Evolutionary conservation across 305 asterid genomes (phyloP).

Genomic region (Fraxinus angustifolia): DNA sequence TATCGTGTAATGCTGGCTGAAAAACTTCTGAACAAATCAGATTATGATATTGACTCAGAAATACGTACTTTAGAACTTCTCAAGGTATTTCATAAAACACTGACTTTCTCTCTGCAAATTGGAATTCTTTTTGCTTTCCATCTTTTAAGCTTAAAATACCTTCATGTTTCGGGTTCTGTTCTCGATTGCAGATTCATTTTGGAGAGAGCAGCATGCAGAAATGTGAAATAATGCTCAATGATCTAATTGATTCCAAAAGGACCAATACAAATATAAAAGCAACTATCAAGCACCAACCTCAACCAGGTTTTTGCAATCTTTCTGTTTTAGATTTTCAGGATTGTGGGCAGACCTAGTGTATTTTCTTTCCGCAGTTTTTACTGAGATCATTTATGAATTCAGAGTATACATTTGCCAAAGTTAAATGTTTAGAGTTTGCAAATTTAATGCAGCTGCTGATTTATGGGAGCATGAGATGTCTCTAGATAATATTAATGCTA

Average conservation of each 20-base stretch:
- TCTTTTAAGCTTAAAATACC: conserved; percentile 17
- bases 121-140: conserved; percentile 5
- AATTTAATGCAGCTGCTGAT: conserved; percentile 43
- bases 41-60: conserved; percentile 92
- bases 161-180: conserved; percentile 21
- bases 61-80: conserved; percentile 91
- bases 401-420: conserved; percentile 14
- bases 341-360: conserved; percentile 5
- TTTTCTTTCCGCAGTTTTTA: conserved; percentile 6
- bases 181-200: conserved; percentile 76
- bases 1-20: conserved; percentile 98
- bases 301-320: conserved; percentile 42
- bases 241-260: conserved; percentile 89
- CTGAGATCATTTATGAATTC: conserved; percentile 9
- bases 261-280: conserved; percentile 86
- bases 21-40: conserved; percentile 87
- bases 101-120: conserved; percentile 25
- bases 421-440: conserved; percentile 18
- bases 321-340: conserved; percentile 13
- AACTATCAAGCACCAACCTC: conserved; percentile 56
- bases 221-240: conserved; percentile 98
- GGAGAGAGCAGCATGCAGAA: conserved; percentile 97
- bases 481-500: conserved; percentile 64
- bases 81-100: conserved; percentile 51
- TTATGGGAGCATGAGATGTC: conserved; percentile 51